Evolutionary conservation across 2,329 filamentous ascomycete species (phyloP), one percentile per base, ranked within the genome.

Genomic region (Penicillium aurantiogriseum): DNA sequence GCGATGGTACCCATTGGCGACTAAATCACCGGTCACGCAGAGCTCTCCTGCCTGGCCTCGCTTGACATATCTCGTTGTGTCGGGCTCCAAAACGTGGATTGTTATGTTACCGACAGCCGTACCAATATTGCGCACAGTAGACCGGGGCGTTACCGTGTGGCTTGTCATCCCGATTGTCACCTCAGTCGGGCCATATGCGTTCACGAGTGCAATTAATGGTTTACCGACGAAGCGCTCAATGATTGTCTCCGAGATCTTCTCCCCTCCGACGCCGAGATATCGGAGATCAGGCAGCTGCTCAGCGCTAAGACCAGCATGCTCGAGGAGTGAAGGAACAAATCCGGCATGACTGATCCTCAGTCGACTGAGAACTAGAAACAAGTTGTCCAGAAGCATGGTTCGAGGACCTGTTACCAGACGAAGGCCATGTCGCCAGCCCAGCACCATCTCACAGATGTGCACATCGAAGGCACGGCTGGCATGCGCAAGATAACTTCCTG

Each of bases 381-480:
- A n/a, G 25, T 61, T 59, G 43, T 61, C 59, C 2, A 61, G 48
- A 42, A 61, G 39, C 59, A 61, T 61, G 19, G 27, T 51, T 27
- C 56, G 45, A 23, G 51, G 51, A 11, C 51, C 56, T 7, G 59
- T 62, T 13, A 58, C 60, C 2, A 57, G 47, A 19, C 54, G 50
- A 54, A 62, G 51, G 4, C 60, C 60, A 42, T 62, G 60, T 13
- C 58, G 52, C 60, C 60, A 62, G 21, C 46, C 54, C 2, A 62
- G 38, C 2, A 60, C 51, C 60, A 62, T 62, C 49, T 62, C 60
- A 35, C 55, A 54, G 2, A 62, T 53, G 23, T 62, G 60, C 1
- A 58, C 54, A 56, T 62, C 60, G 33, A 62, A 62, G 4, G 58
- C 58, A n/a, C 60, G 48, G 52, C 58, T 62, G 36, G 60, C 60